phyloP scores from a whole-genome alignment of 768 basidiomycete genomes.

The Kwoniella dejecticola region DNA sequence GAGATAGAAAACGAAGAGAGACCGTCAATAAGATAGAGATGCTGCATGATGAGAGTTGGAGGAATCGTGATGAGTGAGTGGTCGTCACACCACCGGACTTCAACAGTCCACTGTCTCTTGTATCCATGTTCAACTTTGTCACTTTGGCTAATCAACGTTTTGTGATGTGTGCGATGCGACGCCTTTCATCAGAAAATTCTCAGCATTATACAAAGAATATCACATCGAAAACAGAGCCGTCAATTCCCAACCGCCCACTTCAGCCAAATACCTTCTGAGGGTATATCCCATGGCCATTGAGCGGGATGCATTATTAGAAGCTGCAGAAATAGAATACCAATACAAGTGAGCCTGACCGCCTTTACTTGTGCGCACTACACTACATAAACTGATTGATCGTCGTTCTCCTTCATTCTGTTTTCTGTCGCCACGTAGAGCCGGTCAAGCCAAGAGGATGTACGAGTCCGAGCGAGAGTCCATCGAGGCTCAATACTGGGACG shows the following conservation, averaged over 20 bases:
- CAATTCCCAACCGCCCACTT: constrained; percentile 49
- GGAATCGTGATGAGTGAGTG: constrained; percentile 54
- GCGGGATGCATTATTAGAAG: constrained; percentile 55
- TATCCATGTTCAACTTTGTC: too few species aligned
- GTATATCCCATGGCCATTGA: constrained; percentile 56
- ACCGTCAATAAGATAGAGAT: constrained; percentile 58
- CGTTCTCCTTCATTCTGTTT: background rate
- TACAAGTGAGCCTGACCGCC: constrained; percentile 57
- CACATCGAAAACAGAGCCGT: constrained; percentile 50
- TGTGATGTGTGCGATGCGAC: too few species aligned
- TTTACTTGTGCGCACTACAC: too few species aligned
- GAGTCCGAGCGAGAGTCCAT: constrained; percentile 57
- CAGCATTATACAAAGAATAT: constrained; percentile 50
- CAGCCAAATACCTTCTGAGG: constrained; percentile 52
- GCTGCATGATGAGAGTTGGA: constrained; percentile 56
- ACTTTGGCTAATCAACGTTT: too few species aligned
- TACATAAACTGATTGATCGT: background rate
- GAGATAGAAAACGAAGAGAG: constrained; percentile 58
- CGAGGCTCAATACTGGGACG: constrained; percentile 57
- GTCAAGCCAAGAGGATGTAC: constrained; percentile 54
- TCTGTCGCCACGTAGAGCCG: constrained; percentile 21
- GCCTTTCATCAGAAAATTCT: constrained; percentile 57
- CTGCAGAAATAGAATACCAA: constrained; percentile 54
- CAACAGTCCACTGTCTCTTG: background rate
- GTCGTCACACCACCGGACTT: too few species aligned